These are phyloP conservation scores for Suhomyces yuchorum DNA, from an alignment of 1,139 yeast species.

Conservation along the genomic window DNA sequence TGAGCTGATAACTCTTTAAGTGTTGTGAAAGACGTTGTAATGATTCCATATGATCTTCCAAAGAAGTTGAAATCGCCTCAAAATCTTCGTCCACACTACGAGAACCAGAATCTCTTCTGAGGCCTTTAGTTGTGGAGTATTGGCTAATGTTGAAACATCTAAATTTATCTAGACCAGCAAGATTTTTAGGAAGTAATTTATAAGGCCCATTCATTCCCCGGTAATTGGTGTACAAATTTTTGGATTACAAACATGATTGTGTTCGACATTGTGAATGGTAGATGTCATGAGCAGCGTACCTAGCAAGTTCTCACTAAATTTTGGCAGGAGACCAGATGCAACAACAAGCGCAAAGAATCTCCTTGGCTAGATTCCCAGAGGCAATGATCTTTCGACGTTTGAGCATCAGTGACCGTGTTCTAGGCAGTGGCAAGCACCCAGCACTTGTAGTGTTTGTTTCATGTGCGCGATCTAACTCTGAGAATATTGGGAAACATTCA, in stretches of 20 bases:
- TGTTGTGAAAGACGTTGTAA: conserved; percentile 26
- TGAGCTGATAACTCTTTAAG: conserved; percentile 18
- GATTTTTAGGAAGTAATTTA: neutral
- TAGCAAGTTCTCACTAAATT: too few relatives aligned
- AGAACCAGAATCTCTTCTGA: conserved; percentile 6
- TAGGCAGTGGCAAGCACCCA: too few relatives aligned
- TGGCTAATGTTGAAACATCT: neutral
- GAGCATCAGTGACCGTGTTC: too few relatives aligned
- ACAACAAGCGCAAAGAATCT: too few relatives aligned
- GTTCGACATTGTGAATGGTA: too few relatives aligned
- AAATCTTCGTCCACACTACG: conserved; percentile 44
- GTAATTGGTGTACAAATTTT: neutral
- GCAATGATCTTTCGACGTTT: too few relatives aligned
- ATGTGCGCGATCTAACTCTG: neutral
- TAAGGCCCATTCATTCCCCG: neutral
- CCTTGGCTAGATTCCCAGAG: too few relatives aligned
- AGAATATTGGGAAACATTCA: neutral
- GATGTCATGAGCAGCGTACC: too few relatives aligned
- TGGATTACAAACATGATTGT: neutral
- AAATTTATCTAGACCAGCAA: neutral
- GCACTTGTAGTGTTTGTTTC: too few relatives aligned
- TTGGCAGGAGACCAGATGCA: too few relatives aligned
- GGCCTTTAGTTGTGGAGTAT: neutral
- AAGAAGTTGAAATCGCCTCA: conserved; percentile 27
- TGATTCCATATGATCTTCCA: conserved; percentile 20